Base-by-base conservation (phyloP, 495 filamentous ascomycete species). In the Arthonia radiata region DNA sequence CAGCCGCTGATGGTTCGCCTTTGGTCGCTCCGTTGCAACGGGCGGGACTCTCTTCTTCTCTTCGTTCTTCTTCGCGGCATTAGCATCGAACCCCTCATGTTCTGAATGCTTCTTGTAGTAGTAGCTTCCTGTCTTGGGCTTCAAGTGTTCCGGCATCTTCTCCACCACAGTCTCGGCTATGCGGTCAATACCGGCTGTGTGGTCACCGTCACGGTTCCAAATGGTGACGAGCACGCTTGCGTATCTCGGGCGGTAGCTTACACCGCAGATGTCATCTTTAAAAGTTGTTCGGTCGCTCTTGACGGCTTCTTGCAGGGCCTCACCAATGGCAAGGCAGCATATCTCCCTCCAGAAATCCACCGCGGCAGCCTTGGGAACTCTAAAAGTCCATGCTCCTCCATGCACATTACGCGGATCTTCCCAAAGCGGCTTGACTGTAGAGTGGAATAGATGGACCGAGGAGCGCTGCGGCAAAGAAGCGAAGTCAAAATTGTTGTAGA, bases 351-450 rank as follows among this genome's bases (percentile, higher is more conserved):
- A 90, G 39, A 89, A 74, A 27, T 76, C 68, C 15, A 63, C 56
- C 1, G 70, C 73, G 30, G 50, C 53, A 24, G 49, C 53, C 51
- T 86, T 86, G 13, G 69, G 70, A 23, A 92, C 69, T 12, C 77
- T 63, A 46, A 92, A 90, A 0, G 72, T 80, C 75, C 78, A 90
- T 35, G 68, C 67, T 15, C 81, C 81, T 12, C 80, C 81, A 15
- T 62, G 54, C 24, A 67, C 49, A 46, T 91, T 91, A 25, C 81
- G 61, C 18, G 71, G 62, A 42, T 92, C 81, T 48, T 92, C 81
- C 80, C 81, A 91, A 26, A 89, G 57, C 11, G 81, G 81, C 40
- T 68, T 64, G 34, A 86, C 76, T 17, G 75, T 75, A 29, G 68
- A 57, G 42, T 89, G 82, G 59, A 91, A 91, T 31, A 92, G 59